Base-by-base conservation (phyloP, 108 stramenopile species). In the Stephanodiscus minutulus region DNA sequence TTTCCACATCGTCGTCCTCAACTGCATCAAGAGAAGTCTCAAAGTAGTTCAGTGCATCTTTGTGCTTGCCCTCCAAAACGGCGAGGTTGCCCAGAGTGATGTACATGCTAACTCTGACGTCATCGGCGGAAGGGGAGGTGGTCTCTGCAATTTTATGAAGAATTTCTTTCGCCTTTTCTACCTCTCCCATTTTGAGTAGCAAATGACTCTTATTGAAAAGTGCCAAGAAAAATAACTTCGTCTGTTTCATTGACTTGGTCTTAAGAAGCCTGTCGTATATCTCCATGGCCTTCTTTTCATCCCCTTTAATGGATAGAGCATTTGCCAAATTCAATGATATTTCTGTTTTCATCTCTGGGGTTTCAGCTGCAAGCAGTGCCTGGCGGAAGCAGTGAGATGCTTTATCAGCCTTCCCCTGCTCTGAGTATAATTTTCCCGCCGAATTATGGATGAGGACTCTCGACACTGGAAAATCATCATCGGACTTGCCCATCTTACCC, bases 401-500 rank as follows among this genome's bases (percentile, higher is more conserved):
- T 50, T 66, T 50, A 28, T 72, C 77, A 3, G 66, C 29, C 44
- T 72, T 61, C 24, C 69, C 69, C 12, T 55, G 53, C 15, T 72
- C 77, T 49, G 72, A 72, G 60, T 60, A 79, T 9, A 79, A 66
- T 56, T 67, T 71, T 10, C 77, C 77, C 2, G 77, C 77, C 10
- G 70, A 71, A 55, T 68, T 72, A 15, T 67, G 77, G 33, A 79
- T 66, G 29, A 37, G 46, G n/a, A 66, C 56, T 31, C 50, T 33
- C 62, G 66, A 39, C 15, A 79, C 29, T 10, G 77, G 70, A 28
- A 60, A 66, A 24, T 64, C 53, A 12, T 44, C 43, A 48, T 72
- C 66, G 47, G 58, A 52, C 27, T 50, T 50, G 49, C 62, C 54
- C 27, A 66, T 72, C 41, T 79, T 79, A 20, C 67, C 70, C 60